Base-by-base conservation (phyloP, 2,329 filamentous ascomycete species). In the Dactylellina haptotyla region DNA sequence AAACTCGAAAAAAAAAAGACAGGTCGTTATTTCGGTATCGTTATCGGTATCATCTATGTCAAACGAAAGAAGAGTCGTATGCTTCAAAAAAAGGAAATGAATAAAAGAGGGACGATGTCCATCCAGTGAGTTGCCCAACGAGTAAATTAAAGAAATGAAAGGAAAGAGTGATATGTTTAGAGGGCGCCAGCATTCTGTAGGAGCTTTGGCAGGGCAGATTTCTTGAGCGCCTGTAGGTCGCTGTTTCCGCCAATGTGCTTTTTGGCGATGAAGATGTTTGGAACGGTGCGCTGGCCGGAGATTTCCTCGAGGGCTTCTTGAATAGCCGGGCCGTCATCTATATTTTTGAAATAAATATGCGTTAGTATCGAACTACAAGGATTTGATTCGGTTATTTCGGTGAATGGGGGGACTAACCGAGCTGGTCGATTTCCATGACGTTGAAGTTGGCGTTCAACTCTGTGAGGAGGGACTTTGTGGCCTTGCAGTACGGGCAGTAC, bases 231-330 rank as follows among this genome's bases (percentile, higher is more conserved):
- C 83, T 93, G 89, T 76, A 96, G 82, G 78, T 95, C 94, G 23
- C 92, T 96, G 87, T 98, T 98, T 77, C 95, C 95, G 76, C 95
- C 95, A 81, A 99, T 96, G 83, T 97, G 94, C 84, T 96, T 84
- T 84, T 93, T 84, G 78, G 84, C 84, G 83, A 99, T 98, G 85
- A 91, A 98, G 84, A 97, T 90, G 85, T 98, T 98, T 79, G 95
- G 95, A 4, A 99, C 95, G 79, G 91, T 94, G 79, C 88, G 86
- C 86, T 99, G 95, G 81, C 87, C 85, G 66, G 88, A 92, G 79
- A 98, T 87, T 76, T 94, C 86, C 77, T 87, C 82, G 74, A 99
- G 90, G 25, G 93, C 92, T 76, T 88, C 85, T 85, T 99, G 95
- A 79, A 99, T 87, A 10, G 85, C 93, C 76, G 83, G 81, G 76